Base-by-base conservation (phyloP, 177 flowering plant species). In the Vitis hybrid region DNA sequence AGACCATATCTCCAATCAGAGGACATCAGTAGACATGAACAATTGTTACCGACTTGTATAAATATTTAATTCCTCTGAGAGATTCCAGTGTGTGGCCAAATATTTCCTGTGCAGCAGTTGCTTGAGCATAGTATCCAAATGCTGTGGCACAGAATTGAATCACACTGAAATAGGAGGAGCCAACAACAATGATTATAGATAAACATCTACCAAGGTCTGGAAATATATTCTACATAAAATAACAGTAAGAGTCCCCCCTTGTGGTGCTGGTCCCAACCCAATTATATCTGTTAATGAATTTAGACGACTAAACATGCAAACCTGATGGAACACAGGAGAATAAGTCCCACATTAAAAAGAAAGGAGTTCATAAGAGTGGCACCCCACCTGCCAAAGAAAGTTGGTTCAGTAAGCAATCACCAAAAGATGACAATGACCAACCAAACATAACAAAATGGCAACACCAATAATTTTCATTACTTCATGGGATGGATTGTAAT, bases 401-500 rank as follows among this genome's bases (percentile, higher is more conserved):
- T 70, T 9, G 50, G 51, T 52, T 17, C 13, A 63, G 66, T 61
- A 11, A 60, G 52, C 62, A 72, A 62, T 11, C 27, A 72, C 18
- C 27, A 69, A 18, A 10, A 49, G 40, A 51, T 60, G 60, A 40
- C 70, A 65, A 13, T 21, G 54, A 21, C 13, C 14, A 48, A 56
- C 30, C 5, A 60, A 32, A 58, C 59, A 60, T 60, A 8, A 17
- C n/a, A 3, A 61, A 4, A 55, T 15, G 50, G 6, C 1, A 67
- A 24, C 60, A 54, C 35, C 4, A 55, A 55, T 9, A 32, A 12
- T 24, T 46, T 67, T 24, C 59, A 56, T 80, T 93, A 95, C 98
- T 93, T 95, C 99, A 95, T 95, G 54, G 99, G 99, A 82, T 95
- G 98, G 73, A 96, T 93, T 50, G 99, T 96, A 35, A 96, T 85